phyloP scores from a whole-genome alignment of 768 basidiomycete species.

The Lyophyllum shimeji region DNA sequence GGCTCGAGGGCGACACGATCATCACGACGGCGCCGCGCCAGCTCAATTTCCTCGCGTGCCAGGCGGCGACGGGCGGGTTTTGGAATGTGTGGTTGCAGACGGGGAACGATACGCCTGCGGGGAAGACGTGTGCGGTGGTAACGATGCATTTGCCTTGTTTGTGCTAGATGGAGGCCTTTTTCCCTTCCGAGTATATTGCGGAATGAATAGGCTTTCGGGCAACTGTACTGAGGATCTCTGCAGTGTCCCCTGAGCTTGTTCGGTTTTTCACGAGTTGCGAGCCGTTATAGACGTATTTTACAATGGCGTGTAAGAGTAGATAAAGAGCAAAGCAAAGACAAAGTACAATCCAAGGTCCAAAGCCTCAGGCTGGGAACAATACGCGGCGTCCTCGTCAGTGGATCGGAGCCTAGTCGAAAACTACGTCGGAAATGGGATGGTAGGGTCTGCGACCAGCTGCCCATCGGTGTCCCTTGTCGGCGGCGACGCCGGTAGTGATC shows the following conservation, averaged over 20 bases:
- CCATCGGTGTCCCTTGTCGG: conserved; percentile 65
- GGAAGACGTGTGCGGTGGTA: conserved; percentile 34
- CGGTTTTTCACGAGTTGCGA: no score
- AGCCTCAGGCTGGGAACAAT: no score
- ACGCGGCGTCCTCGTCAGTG: neutral
- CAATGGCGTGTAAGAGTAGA: neutral
- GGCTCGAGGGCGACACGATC: conserved; percentile 59
- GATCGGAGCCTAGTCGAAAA: neutral
- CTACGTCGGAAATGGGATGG: conserved; percentile 33
- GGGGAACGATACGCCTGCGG: conserved; percentile 46
- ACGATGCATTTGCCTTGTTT: conserved; percentile 46
- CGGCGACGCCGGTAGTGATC: conserved; percentile 60
- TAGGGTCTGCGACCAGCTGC: conserved; percentile 78
- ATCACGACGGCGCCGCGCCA: conserved; percentile 51
- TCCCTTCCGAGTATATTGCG: no score
- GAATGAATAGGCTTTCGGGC: no score
- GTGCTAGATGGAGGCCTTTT: conserved; percentile 23
- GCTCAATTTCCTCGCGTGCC: conserved; percentile 56
- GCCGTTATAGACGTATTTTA: no score
- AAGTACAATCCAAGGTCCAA: neutral
- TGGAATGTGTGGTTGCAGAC: conserved; percentile 51
- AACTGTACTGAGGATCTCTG: no score
- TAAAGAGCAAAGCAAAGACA: neutral
- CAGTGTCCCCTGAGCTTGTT: no score
- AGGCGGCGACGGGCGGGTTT: conserved; percentile 37